Base-by-base conservation (phyloP, 1,284 basidiomycete genomes). In the Malassezia yamatoensis region DNA sequence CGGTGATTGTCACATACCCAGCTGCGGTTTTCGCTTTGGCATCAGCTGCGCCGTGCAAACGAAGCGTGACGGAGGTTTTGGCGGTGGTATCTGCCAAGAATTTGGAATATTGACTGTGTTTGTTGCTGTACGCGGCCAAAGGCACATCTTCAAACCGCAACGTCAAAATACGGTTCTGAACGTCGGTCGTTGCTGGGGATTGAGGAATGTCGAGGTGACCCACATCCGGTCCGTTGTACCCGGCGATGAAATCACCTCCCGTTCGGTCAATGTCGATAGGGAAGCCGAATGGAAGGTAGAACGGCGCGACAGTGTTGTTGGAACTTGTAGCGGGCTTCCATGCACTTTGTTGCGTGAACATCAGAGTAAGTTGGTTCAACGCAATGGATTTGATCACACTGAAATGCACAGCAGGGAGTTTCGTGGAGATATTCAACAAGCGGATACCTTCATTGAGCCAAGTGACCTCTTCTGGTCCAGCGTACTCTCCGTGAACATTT, bases 371-470 rank as follows among this genome's bases (percentile, higher is more conserved):
- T 69, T 85, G 77, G 62, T 85, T 82, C 52, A 88, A 77, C 49
- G 69, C 70, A 55, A 87, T 83, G 8, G 81, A 80, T 61, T 82
- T 81, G 74, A 87, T 87, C 67, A 87, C 78, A 38, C 81, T 75
- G 59, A 84, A 79, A 32, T 84, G 83, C 58, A 78, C 80, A 61
- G 85, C 84, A 0, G 85, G 86, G 38, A 88, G 78, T 16, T 80
- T 76, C 0, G 85, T 82, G 2, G 77, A 75, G 3, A 87, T 78
- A 49, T 78, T 73, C n/a, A 88, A 80, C 37, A 78, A 76, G 75
- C 83, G 82, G 71, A 88, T 86, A 32, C 82, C 86, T 45, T 84
- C 80, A 68, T 86, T 86, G 24, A 88, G 77, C 85, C 86, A 88
- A 1, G 80, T 80, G 13, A 84, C 71, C 63, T 81, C 80, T 53